These are phyloP conservation scores for Typha latifolia DNA, from an alignment of 176 grass and related monocot genomes.

Conservation along the genomic window DNA sequence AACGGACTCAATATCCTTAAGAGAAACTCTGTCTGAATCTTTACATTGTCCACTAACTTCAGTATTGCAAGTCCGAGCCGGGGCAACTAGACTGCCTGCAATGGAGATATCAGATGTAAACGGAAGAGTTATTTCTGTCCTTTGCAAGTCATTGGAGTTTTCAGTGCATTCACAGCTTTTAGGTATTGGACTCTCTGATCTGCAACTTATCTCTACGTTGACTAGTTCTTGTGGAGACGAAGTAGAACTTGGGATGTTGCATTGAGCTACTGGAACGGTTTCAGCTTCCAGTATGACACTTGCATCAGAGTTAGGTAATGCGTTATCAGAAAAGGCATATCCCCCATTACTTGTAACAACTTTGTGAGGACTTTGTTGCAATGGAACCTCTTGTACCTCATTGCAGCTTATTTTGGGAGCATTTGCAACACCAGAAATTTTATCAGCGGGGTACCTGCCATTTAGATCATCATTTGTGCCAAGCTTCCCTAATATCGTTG, in stretches of 20 bases:
- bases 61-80: slow-evolving; percentile 13
- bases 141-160: slow-evolving; percentile 25
- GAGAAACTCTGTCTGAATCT: slow-evolving; percentile 20
- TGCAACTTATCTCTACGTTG: slow-evolving; percentile 19
- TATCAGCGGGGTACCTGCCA: slow-evolving; percentile 5
- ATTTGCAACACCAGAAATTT: slow-evolving; percentile 12
- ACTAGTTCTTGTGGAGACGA: slow-evolving; percentile 4
- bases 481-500: slow-evolving; percentile 23
- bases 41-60: slow-evolving; percentile 16
- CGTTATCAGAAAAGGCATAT: slow-evolving; percentile 21
- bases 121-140: slow-evolving; percentile 14
- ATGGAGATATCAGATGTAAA: slow-evolving; percentile 10
- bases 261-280: slow-evolving; percentile 21
- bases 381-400: slow-evolving; percentile 31
- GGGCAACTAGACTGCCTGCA: slow-evolving; percentile 13
- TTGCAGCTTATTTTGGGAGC: slow-evolving; percentile 7
- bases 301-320: slow-evolving; percentile 29
- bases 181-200: slow-evolving; percentile 24
- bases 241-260: slow-evolving; percentile 13
- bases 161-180: slow-evolving; percentile 19
- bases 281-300: slow-evolving; percentile 15
- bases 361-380: slow-evolving; percentile 25
- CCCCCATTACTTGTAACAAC: slow-evolving; percentile 15
- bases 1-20: slow-evolving; percentile 17
- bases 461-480: slow-evolving; percentile 16